Evolutionary conservation across 1,139 yeast species (phyloP), one percentile per base, ranked within the genome.

Genomic region (Pneumocystis canis): DNA sequence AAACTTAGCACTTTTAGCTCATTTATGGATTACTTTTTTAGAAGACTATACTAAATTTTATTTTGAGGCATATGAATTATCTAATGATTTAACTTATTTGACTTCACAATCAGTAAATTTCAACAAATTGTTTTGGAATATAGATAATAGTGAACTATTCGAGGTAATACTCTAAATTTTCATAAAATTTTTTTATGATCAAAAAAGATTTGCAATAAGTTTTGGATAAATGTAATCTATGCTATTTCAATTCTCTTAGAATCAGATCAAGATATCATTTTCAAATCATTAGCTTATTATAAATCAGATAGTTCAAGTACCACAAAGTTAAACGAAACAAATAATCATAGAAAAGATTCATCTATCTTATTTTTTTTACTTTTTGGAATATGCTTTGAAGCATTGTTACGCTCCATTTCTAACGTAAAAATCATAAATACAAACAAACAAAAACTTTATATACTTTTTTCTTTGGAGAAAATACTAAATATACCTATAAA

Each of bases 381-480:
- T 60, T 87, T 87, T 74, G 88, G 96, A 54, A 87, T 88, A 68
- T 88, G 96, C 71, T 79, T 89, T 63, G 96, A 88, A 69, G 81
- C 87, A 47, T 47, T 47, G 14, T 28, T 47, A 25, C 31, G 11
- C 0, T 77, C 89, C 66, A 78, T 69, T 66, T 74, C 54, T 67
- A 67, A 60, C 66, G 69, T 62, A 58, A 72, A 32, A 58, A 64
- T 33, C 67, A 70, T 30, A 60, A 60, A 60, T 56, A 37, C 57
- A 63, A 62, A 30, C 60, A 58, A 64, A 37, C 68, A 75, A 63
- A 69, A 76, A 66, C 69, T 75, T 16, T 79, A 79, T 61, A 79
- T 84, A 2, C 73, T 87, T 62, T 70, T 71, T 0, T 84, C 87
- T 0, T 72, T 89, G 67, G 78, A 78, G 58, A 79, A 82, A 64